phyloP scores from a whole-genome alignment of 2,329 filamentous ascomycete genomes.

The Scleromitrula shiraiana region DNA sequence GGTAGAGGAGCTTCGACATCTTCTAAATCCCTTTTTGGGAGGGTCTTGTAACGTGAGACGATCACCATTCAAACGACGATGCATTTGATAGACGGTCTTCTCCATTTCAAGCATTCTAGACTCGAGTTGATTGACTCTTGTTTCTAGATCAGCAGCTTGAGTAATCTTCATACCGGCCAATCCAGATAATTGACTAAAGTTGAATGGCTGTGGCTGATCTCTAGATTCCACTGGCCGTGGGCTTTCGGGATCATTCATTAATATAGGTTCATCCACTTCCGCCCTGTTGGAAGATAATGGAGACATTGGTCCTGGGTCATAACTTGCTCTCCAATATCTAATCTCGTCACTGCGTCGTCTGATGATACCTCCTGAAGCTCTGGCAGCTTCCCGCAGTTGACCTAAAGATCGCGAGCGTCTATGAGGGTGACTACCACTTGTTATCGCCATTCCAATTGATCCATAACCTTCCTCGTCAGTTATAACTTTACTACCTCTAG shows the following conservation, averaged over 20 bases:
- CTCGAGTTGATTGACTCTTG: conserved; percentile 45
- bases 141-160: conserved; percentile 45
- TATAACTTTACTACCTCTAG: conserved; percentile 36
- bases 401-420: conserved; percentile 54
- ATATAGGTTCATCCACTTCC: conserved; percentile 30
- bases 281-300: conserved; percentile 41
- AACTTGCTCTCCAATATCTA: conserved; percentile 55
- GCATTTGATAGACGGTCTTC: conserved; percentile 19
- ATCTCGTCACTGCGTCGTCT: conserved; percentile 56
- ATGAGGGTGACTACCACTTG: conserved; percentile 43
- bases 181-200: conserved; percentile 42
- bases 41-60: conserved; percentile 22
- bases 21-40: conserved; percentile 13
- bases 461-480: conserved; percentile 16
- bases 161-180: conserved; percentile 51
- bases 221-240: conserved; percentile 12
- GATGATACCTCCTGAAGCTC: conserved; percentile 25
- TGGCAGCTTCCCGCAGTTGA: conserved; percentile 39
- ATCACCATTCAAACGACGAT: conserved; percentile 9
- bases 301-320: conserved; percentile 43
- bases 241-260: conserved; percentile 28
- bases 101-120: conserved; percentile 45
- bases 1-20: conserved; percentile 15
- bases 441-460: conserved; percentile 53
- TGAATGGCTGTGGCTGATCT: conserved; percentile 44